A percentile compares a stretch with the other conserved stretches of the same genome.
phyloP scores from a whole-genome alignment of 1,284 basidiomycete species.

The Mycena citricolor region DNA sequence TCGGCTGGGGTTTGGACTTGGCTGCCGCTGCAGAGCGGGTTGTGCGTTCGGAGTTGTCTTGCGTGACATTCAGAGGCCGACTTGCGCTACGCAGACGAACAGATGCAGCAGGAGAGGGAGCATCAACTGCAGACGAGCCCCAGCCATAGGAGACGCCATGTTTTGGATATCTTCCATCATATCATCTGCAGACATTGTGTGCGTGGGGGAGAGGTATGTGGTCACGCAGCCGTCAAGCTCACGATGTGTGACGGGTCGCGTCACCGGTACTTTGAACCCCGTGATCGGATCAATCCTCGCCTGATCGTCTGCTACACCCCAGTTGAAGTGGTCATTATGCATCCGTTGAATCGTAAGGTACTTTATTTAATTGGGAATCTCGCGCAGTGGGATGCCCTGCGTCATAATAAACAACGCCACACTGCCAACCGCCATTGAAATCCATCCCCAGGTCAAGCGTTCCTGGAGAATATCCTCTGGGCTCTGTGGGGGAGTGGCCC shows the following conservation, averaged over 20 bases:
- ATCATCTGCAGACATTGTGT: background rate
- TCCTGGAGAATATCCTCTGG: slow-evolving; percentile 36
- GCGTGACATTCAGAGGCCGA: slow-evolving; percentile 27
- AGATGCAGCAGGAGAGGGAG: slow-evolving; percentile 38
- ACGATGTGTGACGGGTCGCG: too few species aligned
- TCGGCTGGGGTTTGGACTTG: slow-evolving; percentile 59
- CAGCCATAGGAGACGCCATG: background rate
- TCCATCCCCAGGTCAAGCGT: slow-evolving; percentile 37
- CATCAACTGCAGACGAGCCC: slow-evolving; percentile 27
- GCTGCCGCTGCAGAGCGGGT: slow-evolving; percentile 48
- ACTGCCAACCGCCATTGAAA: slow-evolving; percentile 30
- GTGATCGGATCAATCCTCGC: too few species aligned
- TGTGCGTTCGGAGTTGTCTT: slow-evolving; percentile 43
- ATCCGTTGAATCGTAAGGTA: too few species aligned
- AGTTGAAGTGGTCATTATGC: too few species aligned
- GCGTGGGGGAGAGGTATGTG: background rate
- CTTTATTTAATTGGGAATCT: too few species aligned
- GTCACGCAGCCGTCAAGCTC: too few species aligned
- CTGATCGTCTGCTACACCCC: too few species aligned
- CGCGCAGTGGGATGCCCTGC: background rate
- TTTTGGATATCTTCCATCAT: background rate
- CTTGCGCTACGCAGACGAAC: slow-evolving; percentile 45
- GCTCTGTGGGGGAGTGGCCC: too few species aligned
- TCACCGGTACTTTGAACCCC: too few species aligned
- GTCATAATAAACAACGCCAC: slow-evolving; percentile 24